These are phyloP conservation scores for Penicillium sclerotigenum DNA, from an alignment of 2,329 filamentous ascomycete species.

Conservation along the genomic window DNA sequence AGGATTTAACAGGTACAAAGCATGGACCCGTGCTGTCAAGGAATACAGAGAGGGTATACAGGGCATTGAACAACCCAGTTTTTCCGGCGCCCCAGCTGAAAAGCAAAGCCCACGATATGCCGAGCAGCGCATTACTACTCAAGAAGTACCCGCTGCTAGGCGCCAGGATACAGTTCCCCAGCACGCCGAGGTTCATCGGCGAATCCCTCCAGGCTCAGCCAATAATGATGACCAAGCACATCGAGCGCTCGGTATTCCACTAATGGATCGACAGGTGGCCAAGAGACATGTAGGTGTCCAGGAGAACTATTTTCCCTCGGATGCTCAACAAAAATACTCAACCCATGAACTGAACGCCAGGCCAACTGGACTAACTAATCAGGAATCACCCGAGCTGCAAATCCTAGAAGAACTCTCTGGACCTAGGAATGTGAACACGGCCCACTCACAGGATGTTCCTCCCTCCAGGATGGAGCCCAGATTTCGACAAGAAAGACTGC, in stretches of 20 bases:
- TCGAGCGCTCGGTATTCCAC: slow-evolving; percentile 5
- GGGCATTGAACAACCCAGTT: slow-evolving; percentile 13
- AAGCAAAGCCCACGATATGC: slow-evolving; percentile 18
- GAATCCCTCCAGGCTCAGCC: slow-evolving; percentile 13
- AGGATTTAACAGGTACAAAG: slow-evolving; percentile 47
- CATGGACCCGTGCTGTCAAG: slow-evolving; percentile 46
- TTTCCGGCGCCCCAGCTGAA: slow-evolving; percentile 9
- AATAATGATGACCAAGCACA: slow-evolving; percentile 14
- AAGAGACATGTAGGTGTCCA: slow-evolving; percentile 14
- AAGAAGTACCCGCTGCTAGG: slow-evolving; percentile 16
- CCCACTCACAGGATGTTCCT: slow-evolving; percentile 21
- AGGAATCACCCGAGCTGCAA: slow-evolving; percentile 24
- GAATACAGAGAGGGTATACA: slow-evolving; percentile 36
- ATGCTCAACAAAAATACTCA: slow-evolving; percentile 8
- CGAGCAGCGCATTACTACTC: slow-evolving; percentile 17
- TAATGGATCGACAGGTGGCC: slow-evolving; percentile 7
- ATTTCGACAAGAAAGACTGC: slow-evolving; percentile 17
- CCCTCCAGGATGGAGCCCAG: slow-evolving; percentile 22
- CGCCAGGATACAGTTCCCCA: slow-evolving; percentile 10
- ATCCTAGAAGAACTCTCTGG: slow-evolving; percentile 17
- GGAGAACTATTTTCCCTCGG: slow-evolving; percentile 12
- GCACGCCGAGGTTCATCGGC: slow-evolving; percentile 14
- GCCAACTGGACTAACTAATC: slow-evolving; percentile 24
- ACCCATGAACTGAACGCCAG: slow-evolving; percentile 9
- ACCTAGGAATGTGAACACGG: slow-evolving; percentile 19